phyloP scores from a whole-genome alignment of 2,329 filamentous ascomycete genomes.

The Pezicula radicicola region DNA sequence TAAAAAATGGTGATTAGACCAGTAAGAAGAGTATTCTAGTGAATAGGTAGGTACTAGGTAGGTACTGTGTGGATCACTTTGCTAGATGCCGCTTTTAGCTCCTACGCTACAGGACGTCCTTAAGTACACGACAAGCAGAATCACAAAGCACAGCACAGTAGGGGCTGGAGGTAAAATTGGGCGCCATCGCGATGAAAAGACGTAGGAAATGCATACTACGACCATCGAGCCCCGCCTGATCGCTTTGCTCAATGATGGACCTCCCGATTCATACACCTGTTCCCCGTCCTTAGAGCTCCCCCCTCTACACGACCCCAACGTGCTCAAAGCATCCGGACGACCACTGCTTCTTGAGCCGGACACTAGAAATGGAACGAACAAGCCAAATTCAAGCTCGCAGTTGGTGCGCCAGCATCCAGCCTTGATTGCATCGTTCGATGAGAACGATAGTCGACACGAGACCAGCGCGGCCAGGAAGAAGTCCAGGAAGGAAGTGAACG shows the following conservation, averaged over 20 bases:
- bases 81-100: too few species aligned
- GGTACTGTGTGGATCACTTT: too few species aligned
- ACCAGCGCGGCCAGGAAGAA: slow-evolving; percentile 10
- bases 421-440: slow-evolving; percentile 12
- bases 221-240: slow-evolving; percentile 63
- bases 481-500: slow-evolving; percentile 2
- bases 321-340: slow-evolving; percentile 39
- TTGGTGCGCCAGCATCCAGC: slow-evolving; percentile 13
- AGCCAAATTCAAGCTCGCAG: slow-evolving; percentile 11
- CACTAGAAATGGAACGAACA: slow-evolving; percentile 28
- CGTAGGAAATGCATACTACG: slow-evolving; percentile 35
- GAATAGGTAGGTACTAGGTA: too few species aligned
- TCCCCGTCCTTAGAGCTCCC: slow-evolving; percentile 48
- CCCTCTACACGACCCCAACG: slow-evolving; percentile 46
- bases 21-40: too few species aligned
- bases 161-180: background rate
- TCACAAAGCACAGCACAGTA: background rate
- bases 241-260: slow-evolving; percentile 58
- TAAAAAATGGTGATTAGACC: too few species aligned
- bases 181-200: slow-evolving; percentile 4
- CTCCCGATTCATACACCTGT: slow-evolving; percentile 29
- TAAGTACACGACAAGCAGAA: too few species aligned
- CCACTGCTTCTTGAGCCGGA: slow-evolving; percentile 49
- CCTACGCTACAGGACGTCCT: too few species aligned
- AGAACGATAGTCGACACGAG: slow-evolving; percentile 28